Evolutionary conservation across 2,329 filamentous ascomycete genomes (phyloP), one percentile per base, ranked within the genome.

Genomic region (Coniosporium tulheliwenetii): DNA sequence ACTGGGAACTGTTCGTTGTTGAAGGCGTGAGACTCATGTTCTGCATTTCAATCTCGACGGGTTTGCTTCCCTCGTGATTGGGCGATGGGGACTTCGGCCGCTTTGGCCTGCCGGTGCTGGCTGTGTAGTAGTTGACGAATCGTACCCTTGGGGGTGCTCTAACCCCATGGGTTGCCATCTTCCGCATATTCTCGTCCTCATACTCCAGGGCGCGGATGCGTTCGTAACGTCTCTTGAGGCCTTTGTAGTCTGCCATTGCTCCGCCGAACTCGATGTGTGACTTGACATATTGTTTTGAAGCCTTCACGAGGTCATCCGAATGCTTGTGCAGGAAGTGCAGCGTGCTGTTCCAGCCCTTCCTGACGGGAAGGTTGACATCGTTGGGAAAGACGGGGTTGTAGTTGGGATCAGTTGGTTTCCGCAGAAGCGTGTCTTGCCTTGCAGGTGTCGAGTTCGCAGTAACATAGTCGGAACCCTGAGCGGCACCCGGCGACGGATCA

Each of bases 81-180:
- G 48, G 44, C 14, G 52, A 52, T 16, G 61, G 59, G 49, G 81
- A 54, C 43, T 62, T 62, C 5, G 58, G 56, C 47, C 60, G 63
- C 50, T 66, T 86, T 2, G 71, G 69, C 43, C 75, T 69, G 3
- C 86, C 86, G 8, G 81, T 80, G 48, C 82, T 86, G n/a, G 82
- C 73, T 1, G 86, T 93, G 55, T 89, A 94, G 56, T 93, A 94
- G 54, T 94, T 94, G 43, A 85, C 69, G 51, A 94, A 94, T 12
- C 85, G 72, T 9, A 91, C 73, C 40, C 79, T 67, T 2, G 66
- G 63, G 2, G 63, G 62, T 47, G 45, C 50, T n/a, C 47, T 55
- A 10, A 41, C 44, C 10, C 41, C 38, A 29, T 48, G 43, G 1
- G 53, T 58, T 36, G 48, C 54, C 35, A 66, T 63, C 15, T 46